A percentile compares a stretch with the other conserved stretches of the same genome.
phyloP scores from a whole-genome alignment of 352 stramenopile genomes.

The Pythium dissimile region DNA sequence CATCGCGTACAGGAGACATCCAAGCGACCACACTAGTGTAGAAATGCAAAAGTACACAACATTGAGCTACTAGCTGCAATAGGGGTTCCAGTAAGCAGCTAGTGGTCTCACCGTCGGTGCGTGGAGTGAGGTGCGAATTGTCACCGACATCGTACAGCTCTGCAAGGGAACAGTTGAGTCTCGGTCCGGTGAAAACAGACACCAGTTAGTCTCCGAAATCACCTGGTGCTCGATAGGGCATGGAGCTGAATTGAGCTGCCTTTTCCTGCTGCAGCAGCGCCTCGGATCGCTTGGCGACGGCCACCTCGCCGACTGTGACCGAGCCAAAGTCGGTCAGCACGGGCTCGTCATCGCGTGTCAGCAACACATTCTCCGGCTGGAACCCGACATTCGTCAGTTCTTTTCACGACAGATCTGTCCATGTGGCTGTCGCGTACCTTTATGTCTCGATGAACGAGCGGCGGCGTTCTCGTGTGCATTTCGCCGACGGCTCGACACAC shows the following conservation, averaged over 20 bases:
- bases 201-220: too few species aligned
- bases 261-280: slow-evolving; percentile 82
- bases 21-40: slow-evolving; percentile 80
- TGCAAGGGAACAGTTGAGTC: too few species aligned
- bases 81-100: background rate
- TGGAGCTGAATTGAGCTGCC: slow-evolving; percentile 80
- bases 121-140: slow-evolving; percentile 58
- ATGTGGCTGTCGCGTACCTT: too few species aligned
- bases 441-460: slow-evolving; percentile 84
- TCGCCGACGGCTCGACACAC: slow-evolving; percentile 77
- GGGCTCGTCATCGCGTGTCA: slow-evolving; percentile 72
- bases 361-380: slow-evolving; percentile 86
- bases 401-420: too few species aligned
- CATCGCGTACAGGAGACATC: slow-evolving; percentile 86
- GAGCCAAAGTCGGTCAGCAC: slow-evolving; percentile 90
- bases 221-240: slow-evolving; percentile 87
- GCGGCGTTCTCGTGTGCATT: slow-evolving; percentile 64
- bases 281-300: slow-evolving; percentile 66
- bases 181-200: too few species aligned
- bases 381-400: background rate
- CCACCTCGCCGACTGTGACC: slow-evolving; percentile 53
- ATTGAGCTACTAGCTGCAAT: background rate
- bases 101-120: slow-evolving; percentile 53
- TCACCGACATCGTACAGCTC: slow-evolving; percentile 88
- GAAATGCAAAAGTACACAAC: background rate